Evolutionary conservation across 1,284 basidiomycete species (phyloP), one percentile per base, ranked within the genome.

Genomic region (Cerioporus squamosus): DNA sequence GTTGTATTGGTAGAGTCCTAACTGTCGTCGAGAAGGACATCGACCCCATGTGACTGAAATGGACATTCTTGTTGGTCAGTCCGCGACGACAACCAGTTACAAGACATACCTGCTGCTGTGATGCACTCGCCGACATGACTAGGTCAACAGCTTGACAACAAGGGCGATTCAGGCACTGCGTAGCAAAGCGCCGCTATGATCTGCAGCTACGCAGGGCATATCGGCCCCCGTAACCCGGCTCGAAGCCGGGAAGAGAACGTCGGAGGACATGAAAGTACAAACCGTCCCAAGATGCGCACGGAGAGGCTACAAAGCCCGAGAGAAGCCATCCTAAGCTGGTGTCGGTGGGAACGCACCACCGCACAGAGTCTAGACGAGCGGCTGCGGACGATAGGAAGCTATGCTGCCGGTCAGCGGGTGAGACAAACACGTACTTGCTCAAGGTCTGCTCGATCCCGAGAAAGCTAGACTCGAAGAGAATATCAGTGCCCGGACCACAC

Each of bases 241-340:
- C 26, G 24, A 29, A 23, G 49, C 50, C 20, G 18, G 18, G 50
- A 50, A 51, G 36, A 14, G 8, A 31, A 42, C 42, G 26, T 29
- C n/a, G 31, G 33, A 36, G n/a, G 44, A 31, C 10, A 9, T 20
- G 47, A 18, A 59, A 39, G 51, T 53, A 47, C 36, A 39, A 47
- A 51, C 39, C 51, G 54, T 61, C 52, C 52, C 20, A 29, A 29
- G 8, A 45, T 52, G 55, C 44, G 51, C 38, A 33, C 46, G 56
- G 44, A 31, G 36, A 29, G 39, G 17, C 47, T 54, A 62, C 51
- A 52, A 33, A 12, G 44, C 18, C 57, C 61, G 61, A 57, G 39
- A 36, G 52, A 42, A 57, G 53, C 26, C 17, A 45, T 52, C 47
- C n/a, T 33, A 31, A 23, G 43, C 23, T 38, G 22, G 29, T 45